Evolutionary conservation across 140 eudicot species (phyloP).

Genomic region (Stevia rebaudiana): DNA sequence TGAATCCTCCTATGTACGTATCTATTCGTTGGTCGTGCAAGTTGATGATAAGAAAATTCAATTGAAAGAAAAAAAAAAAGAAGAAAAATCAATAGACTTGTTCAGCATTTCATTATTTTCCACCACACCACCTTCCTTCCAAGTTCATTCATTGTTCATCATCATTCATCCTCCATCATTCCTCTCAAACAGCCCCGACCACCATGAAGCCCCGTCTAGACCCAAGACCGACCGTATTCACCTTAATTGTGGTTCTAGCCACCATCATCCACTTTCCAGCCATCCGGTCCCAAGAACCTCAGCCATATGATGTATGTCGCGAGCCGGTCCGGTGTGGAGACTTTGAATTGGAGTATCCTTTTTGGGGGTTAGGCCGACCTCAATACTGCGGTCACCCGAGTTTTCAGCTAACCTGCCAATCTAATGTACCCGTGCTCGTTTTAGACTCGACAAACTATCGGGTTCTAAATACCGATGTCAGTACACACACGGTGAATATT

Average conservation of each 20-base stretch:
- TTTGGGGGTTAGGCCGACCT: slow-evolving; percentile 36
- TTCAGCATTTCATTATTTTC: slow-evolving; percentile 43
- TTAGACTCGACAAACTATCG: slow-evolving; percentile 22
- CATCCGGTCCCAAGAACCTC: slow-evolving; percentile 11
- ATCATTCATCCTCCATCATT: too few species aligned
- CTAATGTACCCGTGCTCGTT: slow-evolving; percentile 16
- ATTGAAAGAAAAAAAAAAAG: too few species aligned
- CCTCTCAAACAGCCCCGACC: slow-evolving; percentile 3
- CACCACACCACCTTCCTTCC: too few species aligned
- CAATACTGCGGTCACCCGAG: slow-evolving; percentile 40
- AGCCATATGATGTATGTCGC: slow-evolving; percentile 29
- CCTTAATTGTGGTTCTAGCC: slow-evolving; percentile 13
- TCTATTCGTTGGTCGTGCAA: too few species aligned
- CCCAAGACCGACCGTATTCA: slow-evolving; percentile 4
- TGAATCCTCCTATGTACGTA: too few species aligned
- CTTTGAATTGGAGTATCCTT: slow-evolving; percentile 34
- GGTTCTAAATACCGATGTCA: slow-evolving; percentile 12
- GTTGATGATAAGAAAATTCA: too few species aligned
- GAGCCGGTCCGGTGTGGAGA: slow-evolving; percentile 20
- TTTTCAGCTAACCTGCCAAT: slow-evolving; percentile 34
- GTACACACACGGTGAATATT: slow-evolving; percentile 19
- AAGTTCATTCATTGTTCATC: too few species aligned
- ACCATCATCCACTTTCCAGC: slow-evolving; percentile 12
- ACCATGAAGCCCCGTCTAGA: slow-evolving; percentile 24
- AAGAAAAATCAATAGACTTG: too few species aligned